Conservation (phyloP, 2,329 filamentous ascomycete genomes). For the Sarocladium kiliense region DNA sequence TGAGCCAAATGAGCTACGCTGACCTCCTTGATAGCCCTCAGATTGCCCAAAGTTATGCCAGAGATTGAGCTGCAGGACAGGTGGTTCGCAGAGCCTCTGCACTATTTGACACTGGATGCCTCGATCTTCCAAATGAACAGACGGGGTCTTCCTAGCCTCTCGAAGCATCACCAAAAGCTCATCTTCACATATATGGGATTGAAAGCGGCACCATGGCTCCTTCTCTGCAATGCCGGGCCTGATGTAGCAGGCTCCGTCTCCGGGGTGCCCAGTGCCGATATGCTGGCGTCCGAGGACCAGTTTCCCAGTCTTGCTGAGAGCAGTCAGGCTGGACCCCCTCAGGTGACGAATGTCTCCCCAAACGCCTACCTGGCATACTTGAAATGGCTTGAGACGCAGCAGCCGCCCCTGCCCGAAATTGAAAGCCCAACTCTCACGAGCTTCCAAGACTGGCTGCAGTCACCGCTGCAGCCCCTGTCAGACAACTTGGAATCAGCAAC, state of each 20-base stretch:
- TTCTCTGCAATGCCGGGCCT: slow-evolving; percentile 59
- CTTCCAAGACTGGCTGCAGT: slow-evolving; percentile 92
- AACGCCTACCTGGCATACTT: slow-evolving; percentile 69
- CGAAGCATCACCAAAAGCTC: slow-evolving; percentile 55
- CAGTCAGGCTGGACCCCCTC: slow-evolving; percentile 14
- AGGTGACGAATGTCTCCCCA: background rate
- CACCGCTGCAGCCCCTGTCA: slow-evolving; percentile 86
- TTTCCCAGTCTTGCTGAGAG: slow-evolving; percentile 72
- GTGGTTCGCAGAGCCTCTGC: slow-evolving; percentile 66
- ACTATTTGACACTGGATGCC: slow-evolving; percentile 52
- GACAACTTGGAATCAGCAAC: slow-evolving; percentile 97
- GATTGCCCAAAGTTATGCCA: slow-evolving; percentile 54
- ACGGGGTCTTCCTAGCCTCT: slow-evolving; percentile 56
- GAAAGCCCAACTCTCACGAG: slow-evolving; percentile 48
- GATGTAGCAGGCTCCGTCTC: slow-evolving; percentile 27
- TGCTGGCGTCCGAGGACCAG: slow-evolving; percentile 36
- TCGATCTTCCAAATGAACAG: slow-evolving; percentile 56
- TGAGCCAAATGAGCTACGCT: background rate
- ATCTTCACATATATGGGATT: slow-evolving; percentile 60
- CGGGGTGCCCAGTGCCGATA: slow-evolving; percentile 19
- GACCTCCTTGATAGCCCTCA: slow-evolving; percentile 37
- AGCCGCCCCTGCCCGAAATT: slow-evolving; percentile 54
- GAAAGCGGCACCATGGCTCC: slow-evolving; percentile 56
- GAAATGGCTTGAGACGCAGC: slow-evolving; percentile 75
- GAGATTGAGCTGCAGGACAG: slow-evolving; percentile 56